phyloP scores from a whole-genome alignment of 2,329 filamentous ascomycete genomes.

The Falciphora oryzae region DNA sequence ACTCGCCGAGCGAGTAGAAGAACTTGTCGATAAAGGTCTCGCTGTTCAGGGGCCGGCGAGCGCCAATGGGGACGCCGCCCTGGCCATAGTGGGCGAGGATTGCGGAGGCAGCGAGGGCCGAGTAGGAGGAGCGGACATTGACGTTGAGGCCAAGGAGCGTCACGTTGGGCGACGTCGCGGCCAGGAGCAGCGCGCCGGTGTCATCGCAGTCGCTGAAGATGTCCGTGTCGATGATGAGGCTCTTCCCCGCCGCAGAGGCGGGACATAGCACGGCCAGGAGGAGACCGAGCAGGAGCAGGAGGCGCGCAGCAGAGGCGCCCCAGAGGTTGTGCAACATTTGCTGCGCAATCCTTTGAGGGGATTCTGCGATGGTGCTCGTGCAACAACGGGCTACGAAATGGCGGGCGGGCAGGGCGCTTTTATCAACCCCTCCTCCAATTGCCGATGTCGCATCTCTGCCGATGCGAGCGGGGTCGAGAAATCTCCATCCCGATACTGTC shows the following conservation, averaged over 20 bases:
- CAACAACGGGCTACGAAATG: too few species aligned
- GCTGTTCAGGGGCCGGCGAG: slow-evolving; percentile 33
- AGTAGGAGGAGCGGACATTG: slow-evolving; percentile 36
- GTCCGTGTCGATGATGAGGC: slow-evolving; percentile 41
- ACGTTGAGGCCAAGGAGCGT: slow-evolving; percentile 36
- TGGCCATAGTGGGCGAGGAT: slow-evolving; percentile 36
- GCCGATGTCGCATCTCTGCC: neutral
- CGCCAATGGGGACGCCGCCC: slow-evolving; percentile 29
- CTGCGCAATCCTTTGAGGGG: neutral
- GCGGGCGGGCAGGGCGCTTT: neutral
- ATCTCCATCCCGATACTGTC: neutral
- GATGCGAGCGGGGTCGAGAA: neutral
- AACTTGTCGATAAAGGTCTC: slow-evolving; percentile 37
- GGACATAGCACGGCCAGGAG: neutral
- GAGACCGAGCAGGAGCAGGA: neutral
- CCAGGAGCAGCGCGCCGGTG: slow-evolving; percentile 35
- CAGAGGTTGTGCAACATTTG: neutral
- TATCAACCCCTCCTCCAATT: neutral
- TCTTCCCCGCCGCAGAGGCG: slow-evolving; percentile 20
- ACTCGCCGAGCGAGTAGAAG: slow-evolving; percentile 35
- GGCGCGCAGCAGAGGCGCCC: neutral
- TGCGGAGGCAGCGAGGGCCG: slow-evolving; percentile 33
- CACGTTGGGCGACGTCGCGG: slow-evolving; percentile 28
- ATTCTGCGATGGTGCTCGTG: neutral
- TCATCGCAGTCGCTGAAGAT: slow-evolving; percentile 36